phyloP scores from a whole-genome alignment of 352 stramenopile genomes.

The Pythium dissotocum region DNA sequence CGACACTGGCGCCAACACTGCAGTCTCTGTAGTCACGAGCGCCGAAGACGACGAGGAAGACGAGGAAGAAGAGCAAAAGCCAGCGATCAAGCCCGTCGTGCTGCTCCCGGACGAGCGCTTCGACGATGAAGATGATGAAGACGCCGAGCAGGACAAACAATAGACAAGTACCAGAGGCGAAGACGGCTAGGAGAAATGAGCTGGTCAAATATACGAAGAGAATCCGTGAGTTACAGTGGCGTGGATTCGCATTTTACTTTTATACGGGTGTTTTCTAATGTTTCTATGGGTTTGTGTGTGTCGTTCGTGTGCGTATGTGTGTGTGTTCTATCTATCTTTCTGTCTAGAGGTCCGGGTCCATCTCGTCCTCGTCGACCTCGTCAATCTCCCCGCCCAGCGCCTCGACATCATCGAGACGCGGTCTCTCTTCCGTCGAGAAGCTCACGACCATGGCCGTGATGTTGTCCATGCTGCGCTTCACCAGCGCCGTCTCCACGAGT shows the following conservation, averaged over 20 bases:
- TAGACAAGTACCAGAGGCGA: not conserved
- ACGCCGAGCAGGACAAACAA: not conserved
- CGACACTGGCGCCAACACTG: not conserved
- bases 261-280: constrained; percentile 4
- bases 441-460: constrained; percentile 76
- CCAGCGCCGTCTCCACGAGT: constrained; percentile 65
- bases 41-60: constrained; percentile 9
- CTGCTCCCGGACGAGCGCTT: constrained; percentile 10
- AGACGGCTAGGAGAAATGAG: not conserved
- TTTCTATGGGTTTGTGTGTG: constrained; percentile 4
- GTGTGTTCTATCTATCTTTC: constrained; percentile 15
- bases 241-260: constrained; percentile 15
- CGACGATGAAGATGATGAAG: constrained; percentile 15
- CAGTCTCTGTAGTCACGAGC: not conserved
- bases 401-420: constrained; percentile 23
- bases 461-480: constrained; percentile 81
- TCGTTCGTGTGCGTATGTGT: constrained; percentile 6
- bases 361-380: not conserved
- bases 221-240: not conserved
- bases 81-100: constrained; percentile 11
- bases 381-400: not conserved
- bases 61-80: constrained; percentile 14
- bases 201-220: not conserved
- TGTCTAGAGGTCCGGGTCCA: constrained; percentile 6
- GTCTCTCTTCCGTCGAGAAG: constrained; percentile 12